phyloP scores from a whole-genome alignment of 2,329 filamentous ascomycete species.

The Sporothrix brunneoviolacea region DNA sequence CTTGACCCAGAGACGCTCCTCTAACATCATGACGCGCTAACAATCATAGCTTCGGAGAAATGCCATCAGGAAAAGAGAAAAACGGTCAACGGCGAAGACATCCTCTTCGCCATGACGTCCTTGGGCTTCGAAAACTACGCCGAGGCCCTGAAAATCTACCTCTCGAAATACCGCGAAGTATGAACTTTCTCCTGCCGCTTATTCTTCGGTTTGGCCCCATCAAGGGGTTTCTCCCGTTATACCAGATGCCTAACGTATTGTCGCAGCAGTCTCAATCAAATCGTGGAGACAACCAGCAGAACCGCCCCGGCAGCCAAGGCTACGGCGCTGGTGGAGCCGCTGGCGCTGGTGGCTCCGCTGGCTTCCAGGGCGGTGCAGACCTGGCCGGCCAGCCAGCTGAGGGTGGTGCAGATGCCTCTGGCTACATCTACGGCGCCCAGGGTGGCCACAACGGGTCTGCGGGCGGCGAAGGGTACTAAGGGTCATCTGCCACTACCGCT shows the following conservation, averaged over 20 bases:
- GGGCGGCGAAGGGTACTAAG: slow-evolving; percentile 46
- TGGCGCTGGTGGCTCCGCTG: slow-evolving; percentile 34
- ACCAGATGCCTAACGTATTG: slow-evolving; percentile 2
- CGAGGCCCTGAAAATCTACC: slow-evolving; percentile 95
- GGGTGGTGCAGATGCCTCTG: slow-evolving; percentile 31
- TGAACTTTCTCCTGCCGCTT: slow-evolving; percentile 29
- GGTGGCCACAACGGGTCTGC: slow-evolving; percentile 53
- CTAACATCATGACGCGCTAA: too few relatives aligned
- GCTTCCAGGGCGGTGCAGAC: slow-evolving; percentile 39
- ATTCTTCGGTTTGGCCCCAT: too few relatives aligned
- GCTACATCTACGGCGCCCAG: slow-evolving; percentile 50
- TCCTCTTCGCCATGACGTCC: slow-evolving; percentile 97
- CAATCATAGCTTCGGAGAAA: slow-evolving; percentile 85
- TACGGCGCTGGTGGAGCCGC: slow-evolving; percentile 39
- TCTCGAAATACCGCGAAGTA: slow-evolving; percentile 97
- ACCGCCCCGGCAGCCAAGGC: slow-evolving; percentile 46
- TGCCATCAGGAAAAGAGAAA: slow-evolving; percentile 99
- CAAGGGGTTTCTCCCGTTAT: too few relatives aligned
- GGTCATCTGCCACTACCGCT: not conserved
- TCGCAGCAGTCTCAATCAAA: slow-evolving; percentile 69
- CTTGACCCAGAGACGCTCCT: too few relatives aligned
- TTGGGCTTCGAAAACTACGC: slow-evolving; percentile 98
- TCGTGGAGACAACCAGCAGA: slow-evolving; percentile 50
- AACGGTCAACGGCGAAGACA: slow-evolving; percentile 98
- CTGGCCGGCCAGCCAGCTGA: slow-evolving; percentile 38